Conservation (phyloP, 768 basidiomycete genomes). For the Trametes gibbosa region DNA sequence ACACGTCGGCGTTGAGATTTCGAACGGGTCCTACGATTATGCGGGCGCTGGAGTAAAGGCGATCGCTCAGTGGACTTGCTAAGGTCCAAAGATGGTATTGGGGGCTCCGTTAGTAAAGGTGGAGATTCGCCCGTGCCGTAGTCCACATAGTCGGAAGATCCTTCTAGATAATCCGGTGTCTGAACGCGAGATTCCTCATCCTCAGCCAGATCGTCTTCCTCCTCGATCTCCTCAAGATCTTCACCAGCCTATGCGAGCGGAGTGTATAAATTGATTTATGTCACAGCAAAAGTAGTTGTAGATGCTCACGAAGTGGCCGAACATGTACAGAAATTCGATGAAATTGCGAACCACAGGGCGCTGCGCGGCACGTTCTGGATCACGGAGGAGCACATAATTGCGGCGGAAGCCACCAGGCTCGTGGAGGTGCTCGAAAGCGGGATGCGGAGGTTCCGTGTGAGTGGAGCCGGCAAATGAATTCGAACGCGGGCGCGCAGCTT, state of each 20-base stretch:
- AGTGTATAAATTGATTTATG: not conserved
- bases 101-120: not conserved
- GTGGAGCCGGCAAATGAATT: constrained; percentile 64
- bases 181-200: constrained; percentile 25
- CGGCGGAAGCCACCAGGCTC: constrained; percentile 94
- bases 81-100: constrained; percentile 5
- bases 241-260: constrained; percentile 67
- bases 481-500: constrained; percentile 60
- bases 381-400: constrained; percentile 72
- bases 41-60: constrained; percentile 47
- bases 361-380: constrained; percentile 35
- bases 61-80: constrained; percentile 46
- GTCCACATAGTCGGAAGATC: constrained; percentile 11
- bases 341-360: constrained; percentile 75
- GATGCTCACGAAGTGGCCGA: constrained; percentile 88
- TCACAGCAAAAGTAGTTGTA: not conserved
- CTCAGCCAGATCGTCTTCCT: constrained; percentile 51
- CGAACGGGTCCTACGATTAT: constrained; percentile 49
- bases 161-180: constrained; percentile 9
- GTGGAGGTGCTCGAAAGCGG: constrained; percentile 89
- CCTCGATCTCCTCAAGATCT: constrained; percentile 70
- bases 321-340: constrained; percentile 92
- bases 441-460: constrained; percentile 48
- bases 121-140: constrained; percentile 8
- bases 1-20: constrained; percentile 40